phyloP scores from a whole-genome alignment of 2,329 filamentous ascomycete genomes.

The Exophiala oligosperma region DNA sequence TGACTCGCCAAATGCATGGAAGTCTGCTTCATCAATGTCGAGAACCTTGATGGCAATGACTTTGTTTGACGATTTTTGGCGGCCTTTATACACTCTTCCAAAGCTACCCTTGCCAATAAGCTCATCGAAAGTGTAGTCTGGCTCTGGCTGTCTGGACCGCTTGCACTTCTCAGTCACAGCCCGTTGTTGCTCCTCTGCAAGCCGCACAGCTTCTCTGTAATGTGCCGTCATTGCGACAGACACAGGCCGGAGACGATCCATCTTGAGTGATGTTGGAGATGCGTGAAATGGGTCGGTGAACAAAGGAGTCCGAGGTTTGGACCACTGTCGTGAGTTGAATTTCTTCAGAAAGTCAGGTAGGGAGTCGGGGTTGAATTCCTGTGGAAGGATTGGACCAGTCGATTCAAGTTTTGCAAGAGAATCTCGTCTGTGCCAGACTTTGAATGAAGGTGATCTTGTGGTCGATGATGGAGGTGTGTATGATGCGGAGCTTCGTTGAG shows the following conservation, averaged over 20 bases:
- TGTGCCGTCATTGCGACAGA: conserved; percentile 47
- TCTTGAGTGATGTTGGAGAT: conserved; percentile 5
- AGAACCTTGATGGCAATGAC: conserved; percentile 54
- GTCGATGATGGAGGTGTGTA: not conserved
- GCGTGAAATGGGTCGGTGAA: not conserved
- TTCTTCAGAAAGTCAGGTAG: too few species aligned
- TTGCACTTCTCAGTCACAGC: conserved; percentile 50
- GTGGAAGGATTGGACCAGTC: not conserved
- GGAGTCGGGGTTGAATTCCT: not conserved
- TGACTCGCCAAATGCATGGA: conserved; percentile 46
- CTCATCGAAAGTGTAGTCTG: conserved; percentile 52
- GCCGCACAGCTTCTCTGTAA: conserved; percentile 48
- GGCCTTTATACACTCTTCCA: conserved; percentile 53
- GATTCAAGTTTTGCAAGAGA: not conserved
- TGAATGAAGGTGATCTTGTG: not conserved
- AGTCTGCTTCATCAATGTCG: conserved; percentile 51
- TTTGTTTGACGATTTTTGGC: conserved; percentile 39
- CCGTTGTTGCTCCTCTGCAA: conserved; percentile 47
- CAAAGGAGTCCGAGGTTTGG: not conserved
- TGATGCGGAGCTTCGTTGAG: not conserved
- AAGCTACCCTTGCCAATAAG: conserved; percentile 54
- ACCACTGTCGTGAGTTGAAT: too few species aligned
- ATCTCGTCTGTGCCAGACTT: not conserved
- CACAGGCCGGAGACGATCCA: conserved; percentile 23
- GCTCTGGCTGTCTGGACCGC: conserved; percentile 44